These are phyloP conservation scores for Steccherinum ochraceum DNA, from an alignment of 768 basidiomycete species.

Conservation along the genomic window DNA sequence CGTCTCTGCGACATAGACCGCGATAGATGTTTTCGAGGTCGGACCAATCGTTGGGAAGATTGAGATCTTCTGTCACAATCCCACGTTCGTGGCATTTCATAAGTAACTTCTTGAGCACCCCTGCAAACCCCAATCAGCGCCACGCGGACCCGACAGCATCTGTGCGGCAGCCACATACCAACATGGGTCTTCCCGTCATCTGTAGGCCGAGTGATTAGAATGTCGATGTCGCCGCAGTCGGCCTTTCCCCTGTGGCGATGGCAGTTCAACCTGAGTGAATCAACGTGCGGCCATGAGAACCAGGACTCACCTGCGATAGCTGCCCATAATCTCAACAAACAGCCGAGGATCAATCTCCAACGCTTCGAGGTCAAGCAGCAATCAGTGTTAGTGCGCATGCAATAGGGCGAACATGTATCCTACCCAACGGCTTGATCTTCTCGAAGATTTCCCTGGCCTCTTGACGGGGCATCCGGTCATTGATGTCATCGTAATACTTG, in stretches of 20 bases:
- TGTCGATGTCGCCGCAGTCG: conserved; percentile 88
- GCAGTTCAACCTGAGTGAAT: background rate
- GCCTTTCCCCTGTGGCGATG: conserved; percentile 57
- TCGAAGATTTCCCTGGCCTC: conserved; percentile 75
- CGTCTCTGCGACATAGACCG: conserved; percentile 55
- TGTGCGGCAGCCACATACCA: conserved; percentile 45
- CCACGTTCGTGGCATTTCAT: conserved; percentile 24
- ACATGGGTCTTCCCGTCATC: conserved; percentile 70
- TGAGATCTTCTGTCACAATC: conserved; percentile 78
- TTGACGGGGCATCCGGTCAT: conserved; percentile 74
- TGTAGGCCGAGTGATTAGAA: conserved; percentile 73
- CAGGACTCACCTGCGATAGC: conserved; percentile 61
- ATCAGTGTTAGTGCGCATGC: background rate
- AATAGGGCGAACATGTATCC: background rate
- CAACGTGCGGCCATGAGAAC: too few relatives aligned
- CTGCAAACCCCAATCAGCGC: too few relatives aligned
- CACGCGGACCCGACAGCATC: too few relatives aligned
- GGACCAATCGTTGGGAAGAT: conserved; percentile 57
- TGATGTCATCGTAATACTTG: conserved; percentile 74
- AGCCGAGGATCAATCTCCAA: conserved; percentile 63
- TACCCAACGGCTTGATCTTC: conserved; percentile 66
- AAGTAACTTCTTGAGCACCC: background rate
- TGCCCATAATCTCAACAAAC: conserved; percentile 86
- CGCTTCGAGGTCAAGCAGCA: conserved; percentile 42
- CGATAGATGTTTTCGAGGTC: conserved; percentile 76